Evolutionary conservation across 768 basidiomycete genomes (phyloP), one percentile per base, ranked within the genome.

Genomic region (Amanita thiersii): DNA sequence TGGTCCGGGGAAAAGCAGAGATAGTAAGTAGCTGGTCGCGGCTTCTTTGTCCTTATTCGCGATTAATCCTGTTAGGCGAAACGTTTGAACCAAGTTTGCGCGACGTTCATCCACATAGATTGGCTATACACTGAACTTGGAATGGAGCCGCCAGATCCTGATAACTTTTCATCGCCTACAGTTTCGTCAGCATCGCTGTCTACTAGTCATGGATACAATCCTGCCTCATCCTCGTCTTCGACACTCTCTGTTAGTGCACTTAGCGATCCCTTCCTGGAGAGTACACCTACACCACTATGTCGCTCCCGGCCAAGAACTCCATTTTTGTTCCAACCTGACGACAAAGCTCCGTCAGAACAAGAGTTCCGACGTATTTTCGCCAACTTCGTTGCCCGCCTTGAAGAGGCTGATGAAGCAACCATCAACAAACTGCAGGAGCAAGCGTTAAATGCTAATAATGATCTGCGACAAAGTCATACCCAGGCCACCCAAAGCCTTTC

Each of bases 41-140:
- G 4, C 35, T n/a, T 35, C 11, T 1, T 9, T 35, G 1, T 25
- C n/a, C 14, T 21, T 25, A 30, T 15, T 32, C 10, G 8, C 19
- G 19, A 9, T 24, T 33, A 9, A 36, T 26, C 31, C n/a, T 31
- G 35, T 4, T 46, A 88, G 86, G 61, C 70, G 19, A 85, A 82
- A 54, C 79, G 87, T 19, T 67, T 86, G 24, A 64, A 69, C 37
- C 69, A 81, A 40, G 65, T 91, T 17, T 75, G 79, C 5, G 61
- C 64, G 6, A 69, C 74, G 23, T 77, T 91, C 47, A 60, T 79
- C 8, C 84, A 90, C 42, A 80, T 92, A 24, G 86, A 90, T 56
- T 86, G 81, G 75, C 62, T 93, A 11, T 75, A 89, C 50, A 71
- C 76, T 19, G 89, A 94, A 55, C 76, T 97, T 4, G 91, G 86